Conservation (phyloP, 345 rosid genomes). For the Syzygium aqueum region DNA sequence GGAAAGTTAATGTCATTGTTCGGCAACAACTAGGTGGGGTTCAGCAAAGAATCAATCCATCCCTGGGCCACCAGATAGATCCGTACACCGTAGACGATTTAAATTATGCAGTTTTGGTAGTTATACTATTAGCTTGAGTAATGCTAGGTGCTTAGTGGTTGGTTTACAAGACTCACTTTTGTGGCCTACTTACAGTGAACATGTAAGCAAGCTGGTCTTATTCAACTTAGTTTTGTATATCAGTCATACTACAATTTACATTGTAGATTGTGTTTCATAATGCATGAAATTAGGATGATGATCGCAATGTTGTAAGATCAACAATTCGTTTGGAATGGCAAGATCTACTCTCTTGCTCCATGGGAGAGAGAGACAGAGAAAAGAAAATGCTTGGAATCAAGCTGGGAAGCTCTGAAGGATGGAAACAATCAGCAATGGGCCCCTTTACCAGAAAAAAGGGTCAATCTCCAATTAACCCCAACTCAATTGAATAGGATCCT, state of each 20-base stretch:
- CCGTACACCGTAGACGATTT: too few species aligned
- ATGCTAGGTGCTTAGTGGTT: too few species aligned
- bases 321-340: background rate
- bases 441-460: background rate
- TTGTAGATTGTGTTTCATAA: too few species aligned
- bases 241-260: too few species aligned
- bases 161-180: background rate
- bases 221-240: too few species aligned
- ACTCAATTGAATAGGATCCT: background rate
- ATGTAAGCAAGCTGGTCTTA: background rate
- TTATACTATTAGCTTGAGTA: too few species aligned
- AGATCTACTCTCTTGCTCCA: background rate
- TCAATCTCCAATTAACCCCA: background rate
- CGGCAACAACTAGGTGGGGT: too few species aligned
- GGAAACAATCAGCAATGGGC: background rate
- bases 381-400: background rate
- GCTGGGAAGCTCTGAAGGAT: background rate
- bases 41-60: too few species aligned
- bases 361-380: background rate
- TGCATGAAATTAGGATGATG: background rate
- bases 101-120: too few species aligned
- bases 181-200: background rate
- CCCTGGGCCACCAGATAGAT: too few species aligned
- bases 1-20: too few species aligned
- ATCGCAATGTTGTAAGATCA: background rate